Evolutionary conservation across 1,284 basidiomycete species (phyloP).

Genomic region (Ustilago trichophora): DNA sequence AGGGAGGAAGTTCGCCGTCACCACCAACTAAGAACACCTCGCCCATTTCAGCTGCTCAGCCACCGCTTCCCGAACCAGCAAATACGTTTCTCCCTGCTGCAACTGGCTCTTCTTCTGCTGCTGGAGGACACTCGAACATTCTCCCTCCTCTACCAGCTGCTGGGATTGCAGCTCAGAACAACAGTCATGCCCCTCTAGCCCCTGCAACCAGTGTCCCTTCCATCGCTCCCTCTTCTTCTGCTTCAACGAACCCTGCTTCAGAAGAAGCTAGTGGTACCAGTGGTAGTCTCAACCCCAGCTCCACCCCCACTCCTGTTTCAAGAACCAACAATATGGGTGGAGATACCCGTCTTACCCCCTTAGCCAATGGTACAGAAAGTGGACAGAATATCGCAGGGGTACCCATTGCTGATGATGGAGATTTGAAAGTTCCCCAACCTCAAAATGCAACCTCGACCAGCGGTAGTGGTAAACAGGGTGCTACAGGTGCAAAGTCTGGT

Average conservation of each 20-base stretch:
- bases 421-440: conserved; percentile 1
- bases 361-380: not conserved
- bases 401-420: conserved; percentile 13
- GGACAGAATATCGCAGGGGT: conserved; percentile 1
- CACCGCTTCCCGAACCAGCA: conserved; percentile 10
- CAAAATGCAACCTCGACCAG: not conserved
- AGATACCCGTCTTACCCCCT: too few relatives aligned
- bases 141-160: not conserved
- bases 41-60: conserved; percentile 5
- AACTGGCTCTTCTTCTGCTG: not conserved
- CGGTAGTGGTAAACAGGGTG: too few relatives aligned
- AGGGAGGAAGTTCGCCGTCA: not conserved
- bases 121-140: not conserved
- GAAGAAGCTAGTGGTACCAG: not conserved
- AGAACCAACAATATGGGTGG: too few relatives aligned
- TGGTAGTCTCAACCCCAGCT: conserved; percentile 15
- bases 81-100: not conserved
- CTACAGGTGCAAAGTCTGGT: not conserved
- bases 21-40: not conserved
- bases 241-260: too few relatives aligned
- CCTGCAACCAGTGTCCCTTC: conserved; percentile 1
- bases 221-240: not conserved
- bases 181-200: too few relatives aligned
- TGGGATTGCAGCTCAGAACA: not conserved
- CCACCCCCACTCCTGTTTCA: conserved; percentile 4